Evolutionary conservation across 768 basidiomycete genomes (phyloP).

Genomic region (Megacollybia marginata): DNA sequence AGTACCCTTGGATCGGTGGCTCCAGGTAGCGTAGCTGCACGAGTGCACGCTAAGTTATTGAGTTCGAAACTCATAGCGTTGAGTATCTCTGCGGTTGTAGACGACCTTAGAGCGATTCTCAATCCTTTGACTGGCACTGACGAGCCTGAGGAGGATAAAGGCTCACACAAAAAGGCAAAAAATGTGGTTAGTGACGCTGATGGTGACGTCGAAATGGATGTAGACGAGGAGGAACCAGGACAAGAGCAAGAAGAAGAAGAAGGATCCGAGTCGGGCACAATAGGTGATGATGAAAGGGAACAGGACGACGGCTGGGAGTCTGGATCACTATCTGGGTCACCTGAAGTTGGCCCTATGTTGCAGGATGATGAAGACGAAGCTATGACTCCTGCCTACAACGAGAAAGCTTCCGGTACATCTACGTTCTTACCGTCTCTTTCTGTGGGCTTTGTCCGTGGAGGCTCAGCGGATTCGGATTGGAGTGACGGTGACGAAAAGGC

Average conservation of each 20-base stretch:
- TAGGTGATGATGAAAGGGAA: slow-evolving; percentile 17
- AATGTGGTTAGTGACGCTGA: slow-evolving; percentile 1
- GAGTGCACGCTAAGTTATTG: slow-evolving; percentile 64
- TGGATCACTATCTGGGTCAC: slow-evolving; percentile 29
- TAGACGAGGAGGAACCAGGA: slow-evolving; percentile 18
- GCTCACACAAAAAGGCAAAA: slow-evolving; percentile 19
- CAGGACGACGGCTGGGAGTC: slow-evolving; percentile 47
- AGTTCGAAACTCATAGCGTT: slow-evolving; percentile 71
- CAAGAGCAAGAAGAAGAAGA: slow-evolving; percentile 25
- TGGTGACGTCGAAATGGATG: slow-evolving; percentile 10
- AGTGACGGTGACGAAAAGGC: slow-evolving; percentile 55
- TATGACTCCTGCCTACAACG: slow-evolving; percentile 13
- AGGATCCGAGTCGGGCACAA: slow-evolving; percentile 31
- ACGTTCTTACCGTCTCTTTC: slow-evolving; percentile 86
- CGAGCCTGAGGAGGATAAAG: slow-evolving; percentile 12
- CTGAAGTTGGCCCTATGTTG: slow-evolving; percentile 8
- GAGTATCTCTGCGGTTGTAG: slow-evolving; percentile 45
- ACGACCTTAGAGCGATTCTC: slow-evolving; percentile 38
- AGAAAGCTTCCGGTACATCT: slow-evolving; percentile 22
- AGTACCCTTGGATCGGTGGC: slow-evolving; percentile 24
- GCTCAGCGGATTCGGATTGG: slow-evolving; percentile 72
- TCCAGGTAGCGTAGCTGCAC: slow-evolving; percentile 39
- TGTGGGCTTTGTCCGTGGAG: slow-evolving; percentile 76
- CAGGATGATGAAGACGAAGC: slow-evolving; percentile 22
- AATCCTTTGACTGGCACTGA: slow-evolving; percentile 15